Conservation (phyloP, 371 early-diverging fungal species). For the Lichtheimia ornata region DNA sequence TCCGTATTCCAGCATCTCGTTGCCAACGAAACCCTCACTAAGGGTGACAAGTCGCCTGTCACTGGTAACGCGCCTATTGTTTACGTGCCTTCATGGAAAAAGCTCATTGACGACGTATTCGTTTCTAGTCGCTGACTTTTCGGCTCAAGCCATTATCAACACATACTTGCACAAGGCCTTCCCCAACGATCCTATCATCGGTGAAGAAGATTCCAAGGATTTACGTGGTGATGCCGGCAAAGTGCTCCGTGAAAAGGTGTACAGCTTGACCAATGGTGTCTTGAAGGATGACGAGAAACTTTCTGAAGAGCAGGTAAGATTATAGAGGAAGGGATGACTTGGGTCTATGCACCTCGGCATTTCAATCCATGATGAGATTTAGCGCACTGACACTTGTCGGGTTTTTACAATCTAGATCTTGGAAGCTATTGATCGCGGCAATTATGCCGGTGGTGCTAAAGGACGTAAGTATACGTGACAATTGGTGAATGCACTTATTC, state of each 20-base stretch:
- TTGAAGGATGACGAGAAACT: slow-evolving; percentile 50
- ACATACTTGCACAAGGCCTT: slow-evolving; percentile 71
- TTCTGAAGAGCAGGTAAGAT: slow-evolving; percentile 65
- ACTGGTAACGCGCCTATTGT: slow-evolving; percentile 59
- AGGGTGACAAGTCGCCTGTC: slow-evolving; percentile 94
- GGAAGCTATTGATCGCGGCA: slow-evolving; percentile 89
- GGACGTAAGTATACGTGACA: slow-evolving; percentile 59
- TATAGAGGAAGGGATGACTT: neutral
- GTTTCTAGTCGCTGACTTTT: slow-evolving; percentile 89
- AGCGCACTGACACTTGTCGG: too few species aligned
- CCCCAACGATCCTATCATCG: slow-evolving; percentile 88
- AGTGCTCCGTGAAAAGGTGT: slow-evolving; percentile 72
- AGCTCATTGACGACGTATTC: neutral
- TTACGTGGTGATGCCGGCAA: slow-evolving; percentile 74
- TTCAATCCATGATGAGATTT: too few species aligned
- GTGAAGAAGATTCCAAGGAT: slow-evolving; percentile 92
- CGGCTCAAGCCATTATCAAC: slow-evolving; percentile 96
- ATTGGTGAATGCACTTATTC: neutral
- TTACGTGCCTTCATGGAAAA: neutral
- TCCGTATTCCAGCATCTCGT: slow-evolving; percentile 82
- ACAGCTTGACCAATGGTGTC: slow-evolving; percentile 78
- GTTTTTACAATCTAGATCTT: slow-evolving; percentile 55
- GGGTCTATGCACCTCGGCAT: neutral
- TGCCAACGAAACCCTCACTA: slow-evolving; percentile 77
- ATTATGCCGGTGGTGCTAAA: slow-evolving; percentile 75